Base-by-base conservation (phyloP, 345 rosid species). In the Murraya paniculata region DNA sequence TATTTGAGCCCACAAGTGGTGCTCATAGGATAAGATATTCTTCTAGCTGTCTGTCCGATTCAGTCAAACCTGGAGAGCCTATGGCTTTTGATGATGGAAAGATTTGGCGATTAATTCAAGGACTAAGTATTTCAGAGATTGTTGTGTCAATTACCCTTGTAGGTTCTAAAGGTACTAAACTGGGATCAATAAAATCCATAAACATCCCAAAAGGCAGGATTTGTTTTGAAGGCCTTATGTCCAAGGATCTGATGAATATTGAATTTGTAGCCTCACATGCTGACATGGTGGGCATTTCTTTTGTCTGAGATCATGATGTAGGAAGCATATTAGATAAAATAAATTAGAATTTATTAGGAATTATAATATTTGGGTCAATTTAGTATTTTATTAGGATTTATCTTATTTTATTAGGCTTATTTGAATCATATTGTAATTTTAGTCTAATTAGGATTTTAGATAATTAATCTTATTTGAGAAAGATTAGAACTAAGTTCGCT, bases 31-130 rank as follows among this genome's bases (percentile, higher is more conserved):
- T 90, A 57, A 80, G 86, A 31, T 91, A 92, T 74, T 79, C 91
- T n/a, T 90, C 91, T 0, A 85, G 91, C 71, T 88, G 88, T 80
- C 85, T 91, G 27, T 91, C 90, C 64, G 87, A 86, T 75, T 88
- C 91, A 2, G 91, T 90, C 69, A 88, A 86, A 81, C 88, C 89
- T 33, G 92, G 95, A 13, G 92, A 91, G 38, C 84, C 78, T 71
- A 88, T 91, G 48, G 85, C 90, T 70, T 91, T 91, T 64, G 95
- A 91, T 72, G 95, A 91, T 76, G 95, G 95, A 3, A 91, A 87
- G 83, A 87, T 88, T 25, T 86, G 88, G 93, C 92, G 95, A 25
- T 60, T 78, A 64, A 86, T 88, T 72, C 84, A 90, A 81, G 93
- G 91, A 81, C 75, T 87, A 31, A 78, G 90, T 76, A 67, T 75